Evolutionary conservation across 2,329 filamentous ascomycete species (phyloP).

Genomic region (Teratosphaeria zuluensis): DNA sequence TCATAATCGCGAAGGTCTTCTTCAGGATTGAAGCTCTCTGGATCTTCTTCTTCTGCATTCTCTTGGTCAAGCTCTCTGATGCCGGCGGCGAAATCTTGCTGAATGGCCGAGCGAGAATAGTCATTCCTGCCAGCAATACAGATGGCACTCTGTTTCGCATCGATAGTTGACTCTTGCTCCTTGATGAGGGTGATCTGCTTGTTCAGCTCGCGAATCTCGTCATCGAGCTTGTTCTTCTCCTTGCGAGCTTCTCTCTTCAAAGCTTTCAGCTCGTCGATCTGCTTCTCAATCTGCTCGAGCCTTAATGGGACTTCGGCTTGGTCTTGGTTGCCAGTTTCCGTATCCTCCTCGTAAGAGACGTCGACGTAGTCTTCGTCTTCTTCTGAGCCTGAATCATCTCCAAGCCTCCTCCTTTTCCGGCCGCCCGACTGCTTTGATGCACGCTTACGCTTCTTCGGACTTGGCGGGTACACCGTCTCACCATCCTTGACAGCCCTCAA

Average conservation of each 20-base stretch:
- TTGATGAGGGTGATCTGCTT: conserved; percentile 22
- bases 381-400: conserved; percentile 15
- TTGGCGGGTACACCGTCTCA: conserved; percentile 30
- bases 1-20: conserved; percentile 50
- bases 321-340: conserved; percentile 4
- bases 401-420: conserved; percentile 8
- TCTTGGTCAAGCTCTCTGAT: conserved; percentile 53
- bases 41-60: conserved; percentile 43
- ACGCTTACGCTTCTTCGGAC: conserved; percentile 37
- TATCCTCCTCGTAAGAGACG: conserved; percentile 12
- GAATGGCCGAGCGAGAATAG: conserved; percentile 46
- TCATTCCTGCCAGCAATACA: conserved; percentile 49
- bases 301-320: conserved; percentile 29
- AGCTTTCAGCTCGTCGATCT: conserved; percentile 35
- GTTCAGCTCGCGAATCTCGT: conserved; percentile 24
- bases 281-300: conserved; percentile 30
- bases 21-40: conserved; percentile 45
- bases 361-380: conserved; percentile 15
- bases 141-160: conserved; percentile 27
- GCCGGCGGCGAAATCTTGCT: conserved; percentile 49
- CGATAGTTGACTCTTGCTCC: conserved; percentile 21
- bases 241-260: conserved; percentile 30
- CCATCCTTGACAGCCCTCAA: conserved; percentile 31
- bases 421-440: not conserved
- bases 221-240: conserved; percentile 16